A percentile compares a stretch with the other conserved stretches of the same genome.
Evolutionary conservation across 179 eudicot genomes (phyloP).

Genomic region (Pouteria campechiana): DNA sequence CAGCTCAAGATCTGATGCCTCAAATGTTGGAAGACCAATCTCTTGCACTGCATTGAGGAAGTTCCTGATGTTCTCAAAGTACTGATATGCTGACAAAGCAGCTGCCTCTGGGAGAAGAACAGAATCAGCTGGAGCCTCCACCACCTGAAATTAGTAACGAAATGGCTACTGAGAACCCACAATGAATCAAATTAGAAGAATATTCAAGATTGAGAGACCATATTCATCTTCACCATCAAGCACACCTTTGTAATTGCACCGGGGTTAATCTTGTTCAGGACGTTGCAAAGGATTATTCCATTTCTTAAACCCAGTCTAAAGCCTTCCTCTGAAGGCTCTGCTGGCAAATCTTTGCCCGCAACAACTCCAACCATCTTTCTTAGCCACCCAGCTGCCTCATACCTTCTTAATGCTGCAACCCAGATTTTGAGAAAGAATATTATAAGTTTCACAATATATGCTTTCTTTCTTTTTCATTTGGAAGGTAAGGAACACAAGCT

Average conservation of each 20-base stretch:
- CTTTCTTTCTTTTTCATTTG: too few species aligned
- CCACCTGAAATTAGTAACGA: slow-evolving; percentile 48
- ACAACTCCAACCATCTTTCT: slow-evolving; percentile 86
- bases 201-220: too few species aligned
- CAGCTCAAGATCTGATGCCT: slow-evolving; percentile 93
- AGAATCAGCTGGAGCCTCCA: slow-evolving; percentile 73
- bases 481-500: too few species aligned
- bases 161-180: too few species aligned
- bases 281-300: slow-evolving; percentile 86
- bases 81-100: slow-evolving; percentile 84
- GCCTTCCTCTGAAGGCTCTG: slow-evolving; percentile 93
- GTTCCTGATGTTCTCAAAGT: slow-evolving; percentile 89
- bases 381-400: slow-evolving; percentile 89
- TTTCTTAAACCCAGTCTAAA: slow-evolving; percentile 82
- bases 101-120: slow-evolving; percentile 81
- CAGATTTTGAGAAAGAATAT: too few species aligned
- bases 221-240: too few species aligned
- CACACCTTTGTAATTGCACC: slow-evolving; percentile 85
- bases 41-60: slow-evolving; percentile 72
- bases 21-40: slow-evolving; percentile 80
- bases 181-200: too few species aligned
- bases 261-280: slow-evolving; percentile 73
- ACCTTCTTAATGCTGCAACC: slow-evolving; percentile 58
- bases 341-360: slow-evolving; percentile 75
- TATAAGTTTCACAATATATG: too few species aligned